Conservation (phyloP, 2,329 filamentous ascomycete species). For the Mollisia scopiformis region DNA sequence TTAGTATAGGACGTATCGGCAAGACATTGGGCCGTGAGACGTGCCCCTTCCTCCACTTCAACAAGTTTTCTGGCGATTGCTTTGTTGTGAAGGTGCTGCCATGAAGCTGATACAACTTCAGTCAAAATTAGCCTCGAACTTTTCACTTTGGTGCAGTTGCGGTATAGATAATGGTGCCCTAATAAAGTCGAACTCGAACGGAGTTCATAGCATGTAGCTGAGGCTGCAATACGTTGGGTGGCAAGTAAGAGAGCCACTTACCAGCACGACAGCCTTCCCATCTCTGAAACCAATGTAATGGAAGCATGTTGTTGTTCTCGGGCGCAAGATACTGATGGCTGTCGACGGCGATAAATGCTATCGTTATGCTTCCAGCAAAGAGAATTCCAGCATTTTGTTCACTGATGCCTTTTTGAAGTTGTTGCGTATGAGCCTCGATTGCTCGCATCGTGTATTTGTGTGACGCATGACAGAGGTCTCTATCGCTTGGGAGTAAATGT, state of each 20-base stretch:
- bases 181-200: too few relatives aligned
- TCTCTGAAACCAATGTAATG: background rate
- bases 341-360: background rate
- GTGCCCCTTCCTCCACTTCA: background rate
- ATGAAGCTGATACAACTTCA: background rate
- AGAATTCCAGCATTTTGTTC: slow-evolving; percentile 60
- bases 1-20: background rate
- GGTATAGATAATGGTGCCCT: too few relatives aligned
- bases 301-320: background rate
- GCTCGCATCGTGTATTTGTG: slow-evolving; percentile 66
- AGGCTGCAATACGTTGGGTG: background rate
- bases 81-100: background rate
- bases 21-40: background rate
- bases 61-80: background rate
- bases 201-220: too few relatives aligned
- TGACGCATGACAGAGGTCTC: slow-evolving; percentile 57
- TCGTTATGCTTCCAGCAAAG: slow-evolving; percentile 55
- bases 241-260: background rate
- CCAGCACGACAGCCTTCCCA: background rate
- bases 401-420: slow-evolving; percentile 57
- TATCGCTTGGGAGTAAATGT: slow-evolving; percentile 55
- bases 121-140: background rate
- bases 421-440: slow-evolving; percentile 57
- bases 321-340: slow-evolving; percentile 2
- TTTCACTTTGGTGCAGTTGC: background rate